phyloP scores from a whole-genome alignment of 2,329 filamentous ascomycete species.

The Capronia americana region DNA sequence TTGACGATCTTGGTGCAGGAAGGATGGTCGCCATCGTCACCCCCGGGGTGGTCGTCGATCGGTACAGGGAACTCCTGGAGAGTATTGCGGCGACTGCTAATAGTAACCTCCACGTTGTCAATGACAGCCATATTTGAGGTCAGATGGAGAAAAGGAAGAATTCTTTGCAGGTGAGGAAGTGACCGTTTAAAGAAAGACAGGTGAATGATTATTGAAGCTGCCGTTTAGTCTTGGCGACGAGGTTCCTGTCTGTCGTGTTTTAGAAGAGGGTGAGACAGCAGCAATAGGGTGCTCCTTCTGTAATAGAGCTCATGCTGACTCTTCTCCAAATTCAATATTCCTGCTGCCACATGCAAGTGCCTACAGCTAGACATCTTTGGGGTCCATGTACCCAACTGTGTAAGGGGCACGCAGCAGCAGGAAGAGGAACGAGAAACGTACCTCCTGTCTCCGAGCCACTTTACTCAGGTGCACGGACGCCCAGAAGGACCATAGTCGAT shows the following conservation, averaged over 20 bases:
- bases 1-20: neutral
- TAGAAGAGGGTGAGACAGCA: neutral
- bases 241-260: neutral
- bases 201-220: neutral
- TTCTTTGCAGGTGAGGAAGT: neutral
- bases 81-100: slow-evolving; percentile 1
- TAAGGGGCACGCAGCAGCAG: no score
- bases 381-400: no score
- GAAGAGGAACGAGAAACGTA: no score
- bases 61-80: slow-evolving; percentile 9
- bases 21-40: neutral
- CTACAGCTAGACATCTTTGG: neutral
- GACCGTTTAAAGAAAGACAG: neutral
- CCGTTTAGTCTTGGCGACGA: neutral
- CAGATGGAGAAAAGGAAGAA: neutral
- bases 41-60: neutral
- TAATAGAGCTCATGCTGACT: neutral
- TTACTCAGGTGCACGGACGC: no score
- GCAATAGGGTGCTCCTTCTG: neutral
- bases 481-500: no score
- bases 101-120: slow-evolving; percentile 20
- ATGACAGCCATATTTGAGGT: slow-evolving; percentile 22
- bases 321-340: neutral
- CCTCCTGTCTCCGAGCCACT: no score
- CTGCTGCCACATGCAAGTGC: no score